Evolutionary conservation across 1,284 basidiomycete species (phyloP), one percentile per base, ranked within the genome.

Genomic region (Neolentinus lepideus): DNA sequence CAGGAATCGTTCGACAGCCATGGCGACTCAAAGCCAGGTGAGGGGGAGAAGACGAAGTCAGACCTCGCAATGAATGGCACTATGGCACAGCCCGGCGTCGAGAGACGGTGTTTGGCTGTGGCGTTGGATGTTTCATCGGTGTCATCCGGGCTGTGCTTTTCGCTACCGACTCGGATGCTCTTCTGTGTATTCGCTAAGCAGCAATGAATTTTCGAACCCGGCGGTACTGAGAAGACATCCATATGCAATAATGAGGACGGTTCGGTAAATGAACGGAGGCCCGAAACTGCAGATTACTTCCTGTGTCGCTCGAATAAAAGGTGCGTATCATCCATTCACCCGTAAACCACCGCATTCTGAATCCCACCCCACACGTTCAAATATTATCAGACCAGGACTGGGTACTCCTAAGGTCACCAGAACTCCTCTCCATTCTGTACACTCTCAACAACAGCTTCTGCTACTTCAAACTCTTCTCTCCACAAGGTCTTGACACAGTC

Each of bases 381-480:
- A n/a, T n/a, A n/a, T n/a, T n/a, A n/a, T n/a, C n/a, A n/a, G n/a
- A n/a, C n/a, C n/a, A n/a, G n/a, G n/a, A n/a, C n/a, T n/a, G n/a
- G n/a, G n/a, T n/a, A n/a, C n/a, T n/a, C n/a, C n/a, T n/a, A n/a
- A n/a, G n/a, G n/a, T 33, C n/a, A 51, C 46, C 51, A 56, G 43
- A 65, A 69, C 47, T 67, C 69, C 57, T 71, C 70, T 16, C 75
- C 73, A 36, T 64, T 62, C 29, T 67, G 54, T 19, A 83, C 57
- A 59, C 76, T 72, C 48, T 71, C 66, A 47, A 69, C 62, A 2
- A 89, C 79, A 14, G 68, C 75, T 25, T 56, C 59, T 6, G 83
- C 79, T 16, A 90, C 80, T 48, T 71, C 68, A 9, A 67, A 36
- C 60, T 90, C 84, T 63, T 81, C 84, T 26, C 61, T 60, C 72